Conservation (phyloP, 148 eudicot species). For the Chenopodium album region DNA sequence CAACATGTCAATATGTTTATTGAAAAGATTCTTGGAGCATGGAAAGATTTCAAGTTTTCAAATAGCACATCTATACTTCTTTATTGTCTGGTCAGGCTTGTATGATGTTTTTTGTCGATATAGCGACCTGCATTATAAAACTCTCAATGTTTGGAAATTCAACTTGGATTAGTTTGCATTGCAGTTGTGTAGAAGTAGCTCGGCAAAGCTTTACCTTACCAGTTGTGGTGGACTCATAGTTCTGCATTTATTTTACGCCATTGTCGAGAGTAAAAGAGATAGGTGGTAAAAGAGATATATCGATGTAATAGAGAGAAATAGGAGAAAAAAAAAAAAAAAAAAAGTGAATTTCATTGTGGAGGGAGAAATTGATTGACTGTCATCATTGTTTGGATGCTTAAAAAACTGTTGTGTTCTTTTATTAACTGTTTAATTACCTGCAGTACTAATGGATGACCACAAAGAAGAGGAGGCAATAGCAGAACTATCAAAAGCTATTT, state of each 20-base stretch:
- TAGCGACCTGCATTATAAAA: background rate
- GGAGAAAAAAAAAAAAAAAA: background rate
- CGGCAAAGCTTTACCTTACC: background rate
- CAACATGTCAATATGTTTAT: background rate
- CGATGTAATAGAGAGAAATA: background rate
- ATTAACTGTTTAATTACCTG: slow-evolving; percentile 19
- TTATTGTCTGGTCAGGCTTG: background rate
- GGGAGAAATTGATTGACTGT: background rate
- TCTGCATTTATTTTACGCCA: background rate
- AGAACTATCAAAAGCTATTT: slow-evolving; percentile 60
- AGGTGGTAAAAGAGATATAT: background rate
- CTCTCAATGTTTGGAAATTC: background rate
- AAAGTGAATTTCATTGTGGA: background rate
- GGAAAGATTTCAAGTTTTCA: too few species aligned
- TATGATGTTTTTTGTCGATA: background rate
- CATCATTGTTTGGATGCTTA: background rate
- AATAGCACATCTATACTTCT: background rate
- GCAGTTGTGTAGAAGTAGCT: background rate
- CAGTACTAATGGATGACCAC: slow-evolving; percentile 76
- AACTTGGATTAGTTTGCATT: too few species aligned
- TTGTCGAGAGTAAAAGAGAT: background rate
- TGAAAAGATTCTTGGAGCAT: background rate
- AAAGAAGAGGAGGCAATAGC: slow-evolving; percentile 64
- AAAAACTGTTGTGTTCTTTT: background rate
- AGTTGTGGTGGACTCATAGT: background rate